Base-by-base conservation (phyloP, 148 eudicot genomes). In the Silene uniflora region DNA sequence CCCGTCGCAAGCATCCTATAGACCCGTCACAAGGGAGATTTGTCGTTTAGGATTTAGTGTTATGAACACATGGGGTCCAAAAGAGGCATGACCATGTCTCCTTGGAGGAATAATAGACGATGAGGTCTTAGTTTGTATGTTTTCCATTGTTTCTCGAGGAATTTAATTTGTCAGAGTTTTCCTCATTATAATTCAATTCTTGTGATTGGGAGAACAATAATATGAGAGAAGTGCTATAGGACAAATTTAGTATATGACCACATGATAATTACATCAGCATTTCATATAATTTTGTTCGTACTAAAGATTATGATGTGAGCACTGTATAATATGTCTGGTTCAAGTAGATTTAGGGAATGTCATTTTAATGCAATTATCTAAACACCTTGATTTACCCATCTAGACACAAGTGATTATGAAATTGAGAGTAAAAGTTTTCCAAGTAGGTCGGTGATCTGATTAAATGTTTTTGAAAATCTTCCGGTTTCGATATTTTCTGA, bases 31-130 rank as follows among this genome's bases (percentile, higher is more conserved):
- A n/a, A n/a, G n/a, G n/a, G n/a, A n/a, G n/a, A n/a, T n/a, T n/a
- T n/a, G n/a, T n/a, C n/a, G n/a, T n/a, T n/a, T 60, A 64, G 81
- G 75, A 63, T 73, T 19, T 68, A 68, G 18, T 60, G 10, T 5
- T 49, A 49, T 59, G 22, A 60, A 67, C 55, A 67, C 59, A 62
- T 14, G 27, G 49, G 72, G 73, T 52, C 67, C 74, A 22, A 69
- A 52, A 11, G 0, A 70, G 67, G 78, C 75, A 75, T 80, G 78
- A 66, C 14, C 9, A 62, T 75, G 82, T 80, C 58, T 54, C 82
- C 82, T 75, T 70, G 19, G n/a, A 69, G 65, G 78, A 74, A 75
- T 75, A 62, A 69, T 52, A 22, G 11, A 66, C 63, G n/a, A 55
- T 74, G 77, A 73, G 47, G 71, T 12, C 62, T 61, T 47, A 6